Percentiles rank a stretch among this genome's conserved stretches.
Evolutionary conservation across 805 yeast genomes (phyloP).

Genomic region (Kazachstania viticola): DNA sequence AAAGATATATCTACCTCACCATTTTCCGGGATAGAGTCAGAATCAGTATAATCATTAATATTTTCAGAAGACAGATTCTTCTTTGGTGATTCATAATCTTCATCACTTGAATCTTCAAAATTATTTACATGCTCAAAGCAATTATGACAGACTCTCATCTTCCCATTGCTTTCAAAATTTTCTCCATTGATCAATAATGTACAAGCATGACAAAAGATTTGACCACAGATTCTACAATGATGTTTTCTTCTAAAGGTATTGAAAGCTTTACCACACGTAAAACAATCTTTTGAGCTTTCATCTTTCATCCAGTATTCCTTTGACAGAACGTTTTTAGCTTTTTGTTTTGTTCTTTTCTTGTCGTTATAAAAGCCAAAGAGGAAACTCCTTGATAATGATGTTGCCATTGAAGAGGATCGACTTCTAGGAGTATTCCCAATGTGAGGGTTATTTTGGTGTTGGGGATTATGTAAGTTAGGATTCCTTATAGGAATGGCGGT

Average conservation of each 20-base stretch:
- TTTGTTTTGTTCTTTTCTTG: conserved; percentile 13
- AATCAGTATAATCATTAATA: background rate
- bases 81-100: conserved; percentile 21
- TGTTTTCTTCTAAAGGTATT: conserved; percentile 83
- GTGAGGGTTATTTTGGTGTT: too few relatives aligned
- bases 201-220: conserved; percentile 80
- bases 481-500: conserved; percentile 25
- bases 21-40: background rate
- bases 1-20: background rate
- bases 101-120: conserved; percentile 67
- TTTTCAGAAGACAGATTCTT: background rate
- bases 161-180: conserved; percentile 51
- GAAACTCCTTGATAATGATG: conserved; percentile 33
- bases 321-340: conserved; percentile 23
- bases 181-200: conserved; percentile 61
- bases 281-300: conserved; percentile 80
- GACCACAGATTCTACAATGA: conserved; percentile 94
- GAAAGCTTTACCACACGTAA: conserved; percentile 69
- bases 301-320: conserved; percentile 95
- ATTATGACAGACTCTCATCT: conserved; percentile 64
- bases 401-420: conserved; percentile 30
- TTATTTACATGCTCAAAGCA: conserved; percentile 54
- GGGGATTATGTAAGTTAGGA: conserved; percentile 6
- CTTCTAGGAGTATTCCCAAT: conserved; percentile 28
- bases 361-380: conserved; percentile 31